Evolutionary conservation across 257 asterid genomes (phyloP), one percentile per base, ranked within the genome.

Genomic region (Nicotiana paniculata): DNA sequence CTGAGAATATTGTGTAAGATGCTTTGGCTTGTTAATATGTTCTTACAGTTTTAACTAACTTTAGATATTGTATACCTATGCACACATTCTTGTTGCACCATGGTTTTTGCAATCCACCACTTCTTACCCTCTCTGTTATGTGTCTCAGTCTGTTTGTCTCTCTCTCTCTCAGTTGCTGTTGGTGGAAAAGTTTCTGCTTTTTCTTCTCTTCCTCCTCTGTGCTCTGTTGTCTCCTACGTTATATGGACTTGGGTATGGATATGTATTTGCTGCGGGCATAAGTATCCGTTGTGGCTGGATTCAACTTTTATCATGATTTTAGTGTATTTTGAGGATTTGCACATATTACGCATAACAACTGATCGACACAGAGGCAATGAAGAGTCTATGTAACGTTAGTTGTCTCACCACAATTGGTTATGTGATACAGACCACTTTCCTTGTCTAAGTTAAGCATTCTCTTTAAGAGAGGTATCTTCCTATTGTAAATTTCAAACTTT

Each of bases 1-100:
- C 96, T 4, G 92, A 4, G 4, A 35, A 35, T 35, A 35, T 35
- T 35, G 97, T 89, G 98, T 95, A 88, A 89, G 97, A 81, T 86
- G 82, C 70, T 82, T 81, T 57, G 35, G 39, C 83, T 43, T 78
- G 72, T 37, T 77, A 30, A 79, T 53, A 63, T 80, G 70, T 81
- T 62, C 54, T n/a, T 30, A 55, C 10, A 43, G 26, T 26, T 69
- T 57, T 80, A 48, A 48, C 59, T 74, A 51, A 37, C 15, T 51
- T 12, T 76, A 67, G 65, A 35, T 18, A 26, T 39, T 39, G 37
- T 46, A 72, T 43, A 72, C 78, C 33, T 24, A 16, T 24, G 24
- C 21, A 24, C 59, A 3, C 13, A 21, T 43, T 24, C 21, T 72
- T 72, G 18, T 77, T 77, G 21, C 67, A 66, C 69, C 74, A 59